Percentiles rank a stretch among this genome's conserved stretches.
phyloP scores from a whole-genome alignment of 805 yeast genomes.

The Metschnikowia vanudenii region DNA sequence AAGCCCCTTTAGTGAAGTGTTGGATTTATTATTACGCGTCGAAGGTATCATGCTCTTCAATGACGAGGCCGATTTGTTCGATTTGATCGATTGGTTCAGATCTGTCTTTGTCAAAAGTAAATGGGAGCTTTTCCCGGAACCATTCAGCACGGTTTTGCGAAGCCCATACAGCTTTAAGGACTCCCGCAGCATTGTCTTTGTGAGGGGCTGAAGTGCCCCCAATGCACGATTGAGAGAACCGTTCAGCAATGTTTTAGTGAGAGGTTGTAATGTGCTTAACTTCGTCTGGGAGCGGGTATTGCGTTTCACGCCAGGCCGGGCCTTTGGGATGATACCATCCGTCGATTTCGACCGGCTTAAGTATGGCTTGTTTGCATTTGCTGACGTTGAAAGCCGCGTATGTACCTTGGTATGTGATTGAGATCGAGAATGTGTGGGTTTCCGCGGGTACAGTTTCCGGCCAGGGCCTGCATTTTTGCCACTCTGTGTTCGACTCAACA shows the following conservation, averaged over 20 bases:
- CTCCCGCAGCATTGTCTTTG: slow-evolving; percentile 19
- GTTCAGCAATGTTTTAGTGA: slow-evolving; percentile 20
- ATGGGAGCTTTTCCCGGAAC: slow-evolving; percentile 9
- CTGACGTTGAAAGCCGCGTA: slow-evolving; percentile 12
- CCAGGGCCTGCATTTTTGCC: not conserved
- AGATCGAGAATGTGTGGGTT: slow-evolving; percentile 14
- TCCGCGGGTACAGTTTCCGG: slow-evolving; percentile 8
- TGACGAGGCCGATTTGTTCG: slow-evolving; percentile 34
- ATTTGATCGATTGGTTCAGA: slow-evolving; percentile 23
- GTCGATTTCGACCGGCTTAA: slow-evolving; percentile 41
- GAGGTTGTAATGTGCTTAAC: slow-evolving; percentile 21
- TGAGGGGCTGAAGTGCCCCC: slow-evolving; percentile 17
- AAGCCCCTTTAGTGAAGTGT: slow-evolving; percentile 12
- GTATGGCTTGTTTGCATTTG: slow-evolving; percentile 22
- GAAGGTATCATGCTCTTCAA: slow-evolving; percentile 27
- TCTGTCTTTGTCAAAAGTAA: slow-evolving; percentile 10
- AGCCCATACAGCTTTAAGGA: slow-evolving; percentile 14
- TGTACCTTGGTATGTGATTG: slow-evolving; percentile 17
- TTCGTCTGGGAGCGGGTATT: slow-evolving; percentile 40
- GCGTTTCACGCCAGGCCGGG: slow-evolving; percentile 27
- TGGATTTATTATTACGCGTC: slow-evolving; percentile 1
- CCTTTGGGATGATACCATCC: slow-evolving; percentile 34
- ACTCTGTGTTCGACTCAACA: not conserved
- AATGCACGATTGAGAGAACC: slow-evolving; percentile 11
- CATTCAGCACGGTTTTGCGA: slow-evolving; percentile 17